These are phyloP conservation scores for Phaeosphaeriaceae sp. DNA, from an alignment of 2,329 filamentous ascomycete genomes.

Conservation along the genomic window DNA sequence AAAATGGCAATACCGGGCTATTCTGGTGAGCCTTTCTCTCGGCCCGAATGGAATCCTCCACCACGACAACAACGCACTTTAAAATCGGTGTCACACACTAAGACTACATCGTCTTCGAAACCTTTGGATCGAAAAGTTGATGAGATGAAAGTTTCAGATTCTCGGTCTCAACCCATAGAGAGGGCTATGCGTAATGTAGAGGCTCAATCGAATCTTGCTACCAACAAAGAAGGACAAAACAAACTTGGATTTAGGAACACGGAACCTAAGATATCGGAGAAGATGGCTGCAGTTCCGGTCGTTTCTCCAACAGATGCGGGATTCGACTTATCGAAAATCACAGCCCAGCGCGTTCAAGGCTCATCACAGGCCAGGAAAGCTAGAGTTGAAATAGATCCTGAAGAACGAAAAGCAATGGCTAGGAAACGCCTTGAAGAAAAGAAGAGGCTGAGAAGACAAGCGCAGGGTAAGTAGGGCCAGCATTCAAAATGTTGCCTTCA, in stretches of 20 bases:
- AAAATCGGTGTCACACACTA: constrained; percentile 22
- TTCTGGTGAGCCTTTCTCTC: constrained; percentile 33
- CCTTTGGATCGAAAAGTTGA: constrained; percentile 4
- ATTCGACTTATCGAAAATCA: constrained; percentile 30
- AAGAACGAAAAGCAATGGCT: constrained; percentile 37
- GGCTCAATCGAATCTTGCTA: constrained; percentile 5
- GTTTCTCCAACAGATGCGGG: constrained; percentile 20
- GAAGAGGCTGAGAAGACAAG: constrained; percentile 34
- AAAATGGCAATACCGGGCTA: constrained; percentile 42
- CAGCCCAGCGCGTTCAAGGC: constrained; percentile 32
- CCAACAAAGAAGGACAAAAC: constrained; percentile 1
- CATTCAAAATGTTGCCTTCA: background rate
- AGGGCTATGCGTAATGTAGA: constrained; percentile 6
- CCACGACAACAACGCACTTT: constrained; percentile 24
- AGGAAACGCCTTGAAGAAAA: constrained; percentile 32
- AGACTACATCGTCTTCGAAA: constrained; percentile 5
- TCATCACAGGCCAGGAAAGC: constrained; percentile 28
- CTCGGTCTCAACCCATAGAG: background rate
- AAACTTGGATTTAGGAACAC: background rate
- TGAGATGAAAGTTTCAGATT: constrained; percentile 4
- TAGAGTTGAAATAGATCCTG: constrained; percentile 21
- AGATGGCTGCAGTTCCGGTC: background rate
- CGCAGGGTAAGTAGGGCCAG: constrained; percentile 7
- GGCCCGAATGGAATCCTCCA: constrained; percentile 29
- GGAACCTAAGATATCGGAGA: constrained; percentile 1